Percentiles rank a stretch among this genome's conserved stretches.
Conservation (phyloP, 768 basidiomycete species). For the Suillus occidentalis region DNA sequence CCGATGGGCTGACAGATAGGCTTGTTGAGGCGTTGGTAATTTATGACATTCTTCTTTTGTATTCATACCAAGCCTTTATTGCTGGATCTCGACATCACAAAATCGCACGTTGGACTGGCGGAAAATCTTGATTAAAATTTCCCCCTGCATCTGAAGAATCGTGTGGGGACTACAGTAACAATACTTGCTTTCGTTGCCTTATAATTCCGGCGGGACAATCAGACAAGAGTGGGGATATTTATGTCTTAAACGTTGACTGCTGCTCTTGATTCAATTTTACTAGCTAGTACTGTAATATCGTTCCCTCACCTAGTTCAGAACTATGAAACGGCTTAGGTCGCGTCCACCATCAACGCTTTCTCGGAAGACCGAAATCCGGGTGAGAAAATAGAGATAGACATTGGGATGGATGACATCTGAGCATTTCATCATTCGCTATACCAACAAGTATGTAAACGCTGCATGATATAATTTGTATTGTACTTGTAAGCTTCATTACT, state of each 20-base stretch:
- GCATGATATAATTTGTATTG: not conserved
- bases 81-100: not conserved
- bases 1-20: constrained; percentile 18
- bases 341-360: too few species aligned
- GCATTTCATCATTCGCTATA: not conserved
- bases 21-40: constrained; percentile 3
- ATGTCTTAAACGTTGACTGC: too few species aligned
- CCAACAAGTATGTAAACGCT: not conserved
- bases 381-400: constrained; percentile 92
- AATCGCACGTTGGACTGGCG: not conserved
- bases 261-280: too few species aligned
- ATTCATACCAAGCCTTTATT: constrained; percentile 7
- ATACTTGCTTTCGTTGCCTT: too few species aligned
- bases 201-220: too few species aligned
- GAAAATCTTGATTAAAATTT: too few species aligned
- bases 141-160: too few species aligned
- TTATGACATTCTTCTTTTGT: constrained; percentile 12
- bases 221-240: too few species aligned
- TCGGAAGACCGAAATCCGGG: constrained; percentile 63
- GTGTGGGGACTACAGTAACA: too few species aligned
- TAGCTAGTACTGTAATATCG: too few species aligned
- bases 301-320: too few species aligned
- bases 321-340: too few species aligned
- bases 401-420: constrained; percentile 88
- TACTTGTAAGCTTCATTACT: not conserved